A percentile compares a stretch with the other conserved stretches of the same genome.
Evolutionary conservation across 2,329 filamentous ascomycete species (phyloP).

Genomic region (Aspergillus clavatus): DNA sequence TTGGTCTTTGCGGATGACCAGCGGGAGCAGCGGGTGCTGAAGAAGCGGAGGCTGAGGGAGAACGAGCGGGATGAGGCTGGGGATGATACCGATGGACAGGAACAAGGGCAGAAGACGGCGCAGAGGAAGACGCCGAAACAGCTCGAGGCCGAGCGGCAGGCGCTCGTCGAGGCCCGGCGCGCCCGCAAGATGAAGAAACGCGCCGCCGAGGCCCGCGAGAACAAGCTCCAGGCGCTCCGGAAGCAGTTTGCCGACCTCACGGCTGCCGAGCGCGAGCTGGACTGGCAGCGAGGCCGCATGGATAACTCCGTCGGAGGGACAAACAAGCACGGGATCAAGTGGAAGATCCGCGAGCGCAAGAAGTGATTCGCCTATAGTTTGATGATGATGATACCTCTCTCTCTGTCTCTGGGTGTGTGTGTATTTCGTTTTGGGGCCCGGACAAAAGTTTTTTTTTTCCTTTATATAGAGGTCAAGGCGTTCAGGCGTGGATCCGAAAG

Average conservation of each 20-base stretch:
- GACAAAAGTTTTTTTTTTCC: neutral
- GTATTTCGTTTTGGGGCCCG: neutral
- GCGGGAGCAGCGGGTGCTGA: constrained; percentile 30
- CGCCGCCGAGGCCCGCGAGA: constrained; percentile 45
- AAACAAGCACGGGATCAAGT: constrained; percentile 61
- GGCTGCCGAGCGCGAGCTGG: constrained; percentile 53
- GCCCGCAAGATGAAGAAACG: constrained; percentile 46
- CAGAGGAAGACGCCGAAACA: constrained; percentile 42
- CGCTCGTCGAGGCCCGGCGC: constrained; percentile 33
- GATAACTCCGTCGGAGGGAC: constrained; percentile 55
- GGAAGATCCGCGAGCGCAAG: constrained; percentile 60
- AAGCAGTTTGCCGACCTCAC: constrained; percentile 52
- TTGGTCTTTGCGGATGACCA: constrained; percentile 39
- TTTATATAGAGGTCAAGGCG: neutral
- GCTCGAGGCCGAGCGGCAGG: constrained; percentile 40
- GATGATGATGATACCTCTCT: constrained; percentile 5
- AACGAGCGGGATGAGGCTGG: constrained; percentile 23
- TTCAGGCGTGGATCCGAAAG: too few relatives aligned
- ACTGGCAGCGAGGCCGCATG: constrained; percentile 59
- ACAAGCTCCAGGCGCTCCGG: constrained; percentile 49
- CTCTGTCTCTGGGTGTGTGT: neutral
- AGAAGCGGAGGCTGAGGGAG: constrained; percentile 18
- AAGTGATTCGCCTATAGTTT: constrained; percentile 18
- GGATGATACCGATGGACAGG: constrained; percentile 19
- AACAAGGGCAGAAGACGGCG: constrained; percentile 9